Percentiles rank a stretch among this genome's conserved stretches.
Evolutionary conservation across 2,329 filamentous ascomycete species (phyloP).

Genomic region (Sphaceloma murrayae): DNA sequence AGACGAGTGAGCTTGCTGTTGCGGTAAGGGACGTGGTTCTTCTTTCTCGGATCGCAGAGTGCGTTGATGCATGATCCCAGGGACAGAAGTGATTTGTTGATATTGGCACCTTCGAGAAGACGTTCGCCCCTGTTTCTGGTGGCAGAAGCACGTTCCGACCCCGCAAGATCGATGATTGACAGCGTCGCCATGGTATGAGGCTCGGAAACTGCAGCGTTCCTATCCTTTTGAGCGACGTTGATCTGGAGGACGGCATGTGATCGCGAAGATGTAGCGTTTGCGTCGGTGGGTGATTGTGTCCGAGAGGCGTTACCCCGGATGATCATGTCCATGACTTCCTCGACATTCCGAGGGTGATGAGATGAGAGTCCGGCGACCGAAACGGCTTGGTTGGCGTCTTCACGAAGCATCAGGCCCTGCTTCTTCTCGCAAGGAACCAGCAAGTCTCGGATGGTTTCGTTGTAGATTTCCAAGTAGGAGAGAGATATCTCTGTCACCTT

Average conservation of each 20-base stretch:
- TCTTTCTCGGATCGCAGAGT: constrained; percentile 83
- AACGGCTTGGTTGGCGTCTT: constrained; percentile 88
- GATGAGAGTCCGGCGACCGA: constrained; percentile 85
- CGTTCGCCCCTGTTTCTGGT: constrained; percentile 94
- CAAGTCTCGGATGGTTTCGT: constrained; percentile 94
- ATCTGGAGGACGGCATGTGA: constrained; percentile 97
- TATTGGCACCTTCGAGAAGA: constrained; percentile 89
- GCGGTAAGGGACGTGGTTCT: constrained; percentile 89
- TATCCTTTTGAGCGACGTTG: constrained; percentile 87
- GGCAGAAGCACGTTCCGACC: constrained; percentile 88
- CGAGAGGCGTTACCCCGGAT: constrained; percentile 87
- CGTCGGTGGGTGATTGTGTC: constrained; percentile 92
- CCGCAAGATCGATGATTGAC: constrained; percentile 94
- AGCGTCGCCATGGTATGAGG: constrained; percentile 96
- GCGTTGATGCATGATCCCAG: constrained; percentile 97
- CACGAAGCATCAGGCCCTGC: constrained; percentile 77
- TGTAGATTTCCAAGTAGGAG: constrained; percentile 97
- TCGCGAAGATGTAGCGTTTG: constrained; percentile 92
- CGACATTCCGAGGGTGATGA: constrained; percentile 74
- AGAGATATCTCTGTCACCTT: constrained; percentile 85
- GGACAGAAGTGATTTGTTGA: constrained; percentile 95
- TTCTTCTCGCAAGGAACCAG: constrained; percentile 78
- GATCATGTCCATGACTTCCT: constrained; percentile 99
- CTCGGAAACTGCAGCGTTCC: constrained; percentile 85
- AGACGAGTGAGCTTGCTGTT: constrained; percentile 95